Base-by-base conservation (phyloP, 768 basidiomycete species). In the Amanita molliuscula region DNA sequence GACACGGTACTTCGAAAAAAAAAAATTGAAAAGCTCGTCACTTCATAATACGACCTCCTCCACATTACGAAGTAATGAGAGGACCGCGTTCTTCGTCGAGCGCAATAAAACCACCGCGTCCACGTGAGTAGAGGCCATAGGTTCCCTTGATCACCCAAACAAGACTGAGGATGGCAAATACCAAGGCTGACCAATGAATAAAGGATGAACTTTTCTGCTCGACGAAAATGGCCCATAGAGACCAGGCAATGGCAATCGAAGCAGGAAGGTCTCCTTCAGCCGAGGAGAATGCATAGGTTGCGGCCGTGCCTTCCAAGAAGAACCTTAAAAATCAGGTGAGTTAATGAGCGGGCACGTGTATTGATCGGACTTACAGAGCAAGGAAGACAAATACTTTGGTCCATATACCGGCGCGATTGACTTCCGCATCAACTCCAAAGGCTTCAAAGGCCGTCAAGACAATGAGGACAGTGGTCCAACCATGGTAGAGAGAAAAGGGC, bases 301-400 rank as follows among this genome's bases (percentile, higher is more conserved):
- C 88, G 4, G 90, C 83, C 10, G 91, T 94, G 10, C 81, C 82
- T 65, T 94, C 90, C 54, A 94, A 82, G 82, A 94, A 94, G 73
- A 95, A 82, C 53, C 85, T 87, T 53, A 35, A 28, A 48, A 44
- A 55, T 31, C 55, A 15, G 35, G 44, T 36, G 15, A 41, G 31
- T 47, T 51, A 21, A 26, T 34, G 31, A 34, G 35, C 8, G n/a
- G n/a, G 28, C 38, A 16, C 50, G 35, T 44, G 15, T 51, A 56
- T 33, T 54, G 25, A 4, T 9, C 21, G 26, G n/a, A 69, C 84
- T 59, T 67, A 88, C 81, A 95, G 71, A 37, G 78, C 88, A 25
- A 97, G 81, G 81, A 96, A 93, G 52, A 93, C 95, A 57, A 94
- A 91, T 61, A 95, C 82, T 61, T 94, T 93, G 61, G 91, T 94